Percentiles rank a stretch among this genome's conserved stretches.
These are phyloP conservation scores for Hortaea sp. DNA, from an alignment of 2,329 filamentous ascomycete species.

Conservation along the genomic window DNA sequence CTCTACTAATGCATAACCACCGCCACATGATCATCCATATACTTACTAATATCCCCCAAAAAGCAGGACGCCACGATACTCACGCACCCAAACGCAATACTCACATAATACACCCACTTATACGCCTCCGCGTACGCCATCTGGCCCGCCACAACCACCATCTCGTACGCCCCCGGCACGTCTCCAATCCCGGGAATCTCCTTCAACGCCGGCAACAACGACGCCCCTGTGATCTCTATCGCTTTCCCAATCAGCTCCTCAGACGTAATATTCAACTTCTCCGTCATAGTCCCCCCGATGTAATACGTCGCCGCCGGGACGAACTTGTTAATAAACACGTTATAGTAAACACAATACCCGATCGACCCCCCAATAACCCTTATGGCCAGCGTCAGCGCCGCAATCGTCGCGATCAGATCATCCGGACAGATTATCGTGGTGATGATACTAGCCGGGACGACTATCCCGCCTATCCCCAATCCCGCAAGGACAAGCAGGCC, in stretches of 20 bases:
- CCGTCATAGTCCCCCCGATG: slow-evolving; percentile 42
- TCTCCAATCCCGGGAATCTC: slow-evolving; percentile 43
- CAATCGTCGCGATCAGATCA: slow-evolving; percentile 59
- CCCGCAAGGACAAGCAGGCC: slow-evolving; percentile 42
- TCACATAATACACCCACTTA: slow-evolving; percentile 20
- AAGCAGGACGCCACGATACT: slow-evolving; percentile 20
- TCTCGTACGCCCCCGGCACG: slow-evolving; percentile 29
- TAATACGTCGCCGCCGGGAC: slow-evolving; percentile 34
- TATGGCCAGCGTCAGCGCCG: slow-evolving; percentile 58
- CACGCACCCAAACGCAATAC: slow-evolving; percentile 21
- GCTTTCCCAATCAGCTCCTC: slow-evolving; percentile 37
- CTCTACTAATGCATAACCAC: slow-evolving; percentile 8
- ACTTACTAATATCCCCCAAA: slow-evolving; percentile 24
- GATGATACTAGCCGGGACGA: slow-evolving; percentile 58
- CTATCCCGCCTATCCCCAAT: slow-evolving; percentile 57
- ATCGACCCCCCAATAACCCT: slow-evolving; percentile 58
- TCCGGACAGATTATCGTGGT: slow-evolving; percentile 57
- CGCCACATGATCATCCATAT: slow-evolving; percentile 37
- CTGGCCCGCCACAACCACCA: slow-evolving; percentile 16
- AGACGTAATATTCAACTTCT: slow-evolving; percentile 39
- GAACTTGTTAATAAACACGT: slow-evolving; percentile 32
- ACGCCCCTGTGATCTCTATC: slow-evolving; percentile 44
- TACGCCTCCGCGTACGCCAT: slow-evolving; percentile 22
- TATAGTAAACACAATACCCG: slow-evolving; percentile 33
- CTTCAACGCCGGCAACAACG: slow-evolving; percentile 40